phyloP scores from a whole-genome alignment of 257 asterid genomes.

The Linderniella brevidens region DNA sequence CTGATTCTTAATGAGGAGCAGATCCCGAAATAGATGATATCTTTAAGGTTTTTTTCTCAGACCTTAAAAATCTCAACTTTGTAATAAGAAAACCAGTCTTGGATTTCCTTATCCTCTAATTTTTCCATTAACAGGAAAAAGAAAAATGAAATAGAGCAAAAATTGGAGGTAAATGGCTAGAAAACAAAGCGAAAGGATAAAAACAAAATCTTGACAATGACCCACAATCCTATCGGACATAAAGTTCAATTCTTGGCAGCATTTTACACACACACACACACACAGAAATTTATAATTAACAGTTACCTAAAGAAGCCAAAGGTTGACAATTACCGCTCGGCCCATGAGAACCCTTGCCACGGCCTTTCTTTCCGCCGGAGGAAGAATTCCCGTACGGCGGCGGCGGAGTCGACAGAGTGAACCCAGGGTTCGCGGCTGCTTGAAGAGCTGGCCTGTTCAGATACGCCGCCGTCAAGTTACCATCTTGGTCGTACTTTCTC shows the following conservation, averaged over 20 bases:
- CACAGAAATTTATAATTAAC: neutral
- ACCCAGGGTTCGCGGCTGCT: conserved; percentile 17
- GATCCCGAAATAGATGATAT: no score
- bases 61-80: no score
- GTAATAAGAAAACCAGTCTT: no score
- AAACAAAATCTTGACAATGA: no score
- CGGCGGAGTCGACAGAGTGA: conserved; percentile 33
- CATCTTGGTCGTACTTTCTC: conserved; percentile 50
- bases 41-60: no score
- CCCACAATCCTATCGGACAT: no score
- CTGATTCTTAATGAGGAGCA: neutral
- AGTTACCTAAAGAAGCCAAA: conserved; percentile 45
- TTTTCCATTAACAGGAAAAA: no score
- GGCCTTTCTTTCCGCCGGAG: conserved; percentile 29
- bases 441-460: conserved; percentile 9
- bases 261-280: neutral
- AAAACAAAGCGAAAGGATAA: no score
- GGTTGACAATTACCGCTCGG: conserved; percentile 23
- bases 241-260: conserved; percentile 4
- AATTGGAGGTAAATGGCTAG: no score
- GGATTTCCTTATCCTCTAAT: no score
- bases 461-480: conserved; percentile 32
- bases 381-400: conserved; percentile 20
- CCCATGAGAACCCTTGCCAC: conserved; percentile 29
- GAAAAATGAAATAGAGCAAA: no score